phyloP scores from a whole-genome alignment of 2,329 filamentous ascomycete genomes.

The Neoascochyta sp. region DNA sequence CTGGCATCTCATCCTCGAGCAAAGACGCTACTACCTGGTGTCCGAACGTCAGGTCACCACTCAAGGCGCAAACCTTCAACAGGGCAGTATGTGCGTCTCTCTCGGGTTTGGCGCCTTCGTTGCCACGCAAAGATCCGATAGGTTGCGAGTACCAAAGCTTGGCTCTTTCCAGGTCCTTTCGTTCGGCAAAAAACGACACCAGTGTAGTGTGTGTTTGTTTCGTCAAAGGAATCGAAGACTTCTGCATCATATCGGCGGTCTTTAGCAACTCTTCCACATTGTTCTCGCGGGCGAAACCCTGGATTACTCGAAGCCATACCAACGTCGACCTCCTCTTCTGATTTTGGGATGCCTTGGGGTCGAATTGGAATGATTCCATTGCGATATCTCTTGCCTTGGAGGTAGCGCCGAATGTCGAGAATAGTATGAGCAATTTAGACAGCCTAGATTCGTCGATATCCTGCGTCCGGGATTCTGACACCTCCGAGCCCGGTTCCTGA shows the following conservation, averaged over 20 bases:
- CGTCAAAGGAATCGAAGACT: constrained; percentile 37
- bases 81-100: constrained; percentile 50
- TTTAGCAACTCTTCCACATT: constrained; percentile 56
- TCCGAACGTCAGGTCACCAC: constrained; percentile 29
- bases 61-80: constrained; percentile 53
- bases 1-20: constrained; percentile 22
- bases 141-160: constrained; percentile 65
- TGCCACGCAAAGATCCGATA: constrained; percentile 34
- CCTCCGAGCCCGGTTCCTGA: background rate
- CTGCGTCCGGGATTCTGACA: constrained; percentile 2
- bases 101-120: constrained; percentile 4
- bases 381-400: constrained; percentile 25
- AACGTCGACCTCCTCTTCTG: constrained; percentile 1
- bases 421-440: constrained; percentile 13
- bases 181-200: constrained; percentile 59
- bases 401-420: constrained; percentile 24
- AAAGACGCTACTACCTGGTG: constrained; percentile 45
- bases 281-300: constrained; percentile 60
- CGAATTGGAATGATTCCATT: constrained; percentile 7
- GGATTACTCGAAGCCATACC: constrained; percentile 45
- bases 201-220: constrained; percentile 49
- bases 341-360: constrained; percentile 3
- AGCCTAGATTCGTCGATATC: constrained; percentile 5
- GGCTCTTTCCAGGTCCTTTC: constrained; percentile 57
- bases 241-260: constrained; percentile 53